A percentile compares a stretch with the other conserved stretches of the same genome.
Conservation (phyloP, 2,329 filamentous ascomycete genomes). For the Penicillium sp. region DNA sequence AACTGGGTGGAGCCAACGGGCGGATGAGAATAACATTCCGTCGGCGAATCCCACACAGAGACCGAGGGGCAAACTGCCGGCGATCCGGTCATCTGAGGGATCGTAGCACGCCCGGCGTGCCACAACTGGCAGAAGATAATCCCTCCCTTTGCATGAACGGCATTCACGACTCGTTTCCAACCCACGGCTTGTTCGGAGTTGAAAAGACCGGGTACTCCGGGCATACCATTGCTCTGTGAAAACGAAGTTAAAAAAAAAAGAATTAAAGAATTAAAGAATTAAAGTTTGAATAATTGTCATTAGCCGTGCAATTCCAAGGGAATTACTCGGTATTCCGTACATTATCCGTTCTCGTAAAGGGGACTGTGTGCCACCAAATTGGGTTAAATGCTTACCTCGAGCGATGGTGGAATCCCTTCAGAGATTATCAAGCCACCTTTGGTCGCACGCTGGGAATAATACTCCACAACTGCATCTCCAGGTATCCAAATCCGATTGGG, state of each 20-base stretch:
- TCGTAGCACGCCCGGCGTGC: conserved; percentile 52
- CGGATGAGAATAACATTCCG: conserved; percentile 44
- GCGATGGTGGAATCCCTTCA: conserved; percentile 39
- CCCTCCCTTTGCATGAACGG: conserved; percentile 53
- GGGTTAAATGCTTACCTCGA: conserved; percentile 34
- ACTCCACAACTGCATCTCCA: conserved; percentile 43
- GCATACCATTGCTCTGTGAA: conserved; percentile 41
- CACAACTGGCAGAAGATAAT: conserved; percentile 46
- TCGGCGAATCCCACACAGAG: conserved; percentile 48
- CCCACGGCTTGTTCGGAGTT: conserved; percentile 45
- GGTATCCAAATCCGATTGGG: conserved; percentile 53
- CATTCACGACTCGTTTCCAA: conserved; percentile 54
- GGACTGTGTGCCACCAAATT: background rate
- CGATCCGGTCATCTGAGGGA: conserved; percentile 43
- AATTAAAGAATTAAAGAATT: conserved; percentile 1
- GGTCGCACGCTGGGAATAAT: conserved; percentile 43
- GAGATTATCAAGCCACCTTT: conserved; percentile 40
- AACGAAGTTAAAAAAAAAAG: conserved; percentile 3
- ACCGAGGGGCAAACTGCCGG: conserved; percentile 44
- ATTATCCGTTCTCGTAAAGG: background rate
- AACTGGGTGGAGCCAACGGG: conserved; percentile 37
- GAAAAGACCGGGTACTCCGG: conserved; percentile 38
- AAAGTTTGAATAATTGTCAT: background rate
- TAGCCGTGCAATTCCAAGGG: background rate
- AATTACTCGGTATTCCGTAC: background rate